Percentiles rank a stretch among this genome's conserved stretches.
Evolutionary conservation across 305 asterid species (phyloP).

Genomic region (Fraxinus sp.): DNA sequence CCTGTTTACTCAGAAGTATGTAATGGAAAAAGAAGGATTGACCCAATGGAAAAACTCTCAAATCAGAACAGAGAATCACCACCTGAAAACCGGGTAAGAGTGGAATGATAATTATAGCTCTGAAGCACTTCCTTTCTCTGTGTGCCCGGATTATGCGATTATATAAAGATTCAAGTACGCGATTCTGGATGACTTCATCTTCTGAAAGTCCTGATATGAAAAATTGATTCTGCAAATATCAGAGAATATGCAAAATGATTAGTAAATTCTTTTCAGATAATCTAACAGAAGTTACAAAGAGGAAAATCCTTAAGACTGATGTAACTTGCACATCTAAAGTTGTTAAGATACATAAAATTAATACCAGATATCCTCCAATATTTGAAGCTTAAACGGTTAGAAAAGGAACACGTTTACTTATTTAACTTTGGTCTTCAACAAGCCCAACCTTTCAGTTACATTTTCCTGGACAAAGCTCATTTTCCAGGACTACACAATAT

Average conservation of each 20-base stretch:
- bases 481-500: not conserved
- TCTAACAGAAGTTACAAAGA: not conserved
- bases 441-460: not conserved
- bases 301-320: not conserved
- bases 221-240: conserved; percentile 79
- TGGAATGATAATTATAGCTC: conserved; percentile 87
- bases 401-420: not conserved
- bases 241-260: conserved; percentile 21
- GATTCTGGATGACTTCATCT: conserved; percentile 80
- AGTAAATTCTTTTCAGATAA: not conserved
- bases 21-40: conserved; percentile 13
- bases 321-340: not conserved
- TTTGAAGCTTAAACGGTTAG: not conserved
- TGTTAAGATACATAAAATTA: not conserved
- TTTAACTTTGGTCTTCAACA: not conserved
- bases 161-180: conserved; percentile 80
- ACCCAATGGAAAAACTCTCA: conserved; percentile 8
- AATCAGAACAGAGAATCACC: conserved; percentile 24
- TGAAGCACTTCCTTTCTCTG: conserved; percentile 59
- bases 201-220: conserved; percentile 88
- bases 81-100: conserved; percentile 97
- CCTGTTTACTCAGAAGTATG: conserved; percentile 45
- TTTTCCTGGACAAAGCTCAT: not conserved
- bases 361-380: not conserved
- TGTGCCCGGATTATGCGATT: conserved; percentile 80